Evolutionary conservation across 2,329 filamentous ascomycete species (phyloP).

Genomic region (Alternaria brassicae): DNA sequence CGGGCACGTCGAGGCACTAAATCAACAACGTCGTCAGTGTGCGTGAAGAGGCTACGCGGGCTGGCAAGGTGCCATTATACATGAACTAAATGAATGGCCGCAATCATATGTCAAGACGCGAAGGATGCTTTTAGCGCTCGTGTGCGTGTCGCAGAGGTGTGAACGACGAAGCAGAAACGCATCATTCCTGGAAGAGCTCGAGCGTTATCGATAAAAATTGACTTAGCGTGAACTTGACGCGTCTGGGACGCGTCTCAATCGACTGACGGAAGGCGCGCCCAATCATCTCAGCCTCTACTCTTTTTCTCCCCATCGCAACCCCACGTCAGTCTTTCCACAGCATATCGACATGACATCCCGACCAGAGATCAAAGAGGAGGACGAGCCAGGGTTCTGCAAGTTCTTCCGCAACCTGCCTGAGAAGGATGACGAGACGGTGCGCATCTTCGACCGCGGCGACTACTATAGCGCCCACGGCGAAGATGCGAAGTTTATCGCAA

Average conservation of each 20-base stretch:
- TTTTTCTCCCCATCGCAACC: not conserved
- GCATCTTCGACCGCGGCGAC: slow-evolving; percentile 92
- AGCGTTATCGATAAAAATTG: slow-evolving; percentile 7
- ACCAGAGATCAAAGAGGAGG: slow-evolving; percentile 77
- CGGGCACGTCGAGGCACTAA: not conserved
- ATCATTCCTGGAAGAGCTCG: not conserved
- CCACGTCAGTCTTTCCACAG: not conserved
- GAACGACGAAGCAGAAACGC: not conserved
- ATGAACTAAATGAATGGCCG: not conserved
- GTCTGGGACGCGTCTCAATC: slow-evolving; percentile 12
- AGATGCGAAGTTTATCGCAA: slow-evolving; percentile 83
- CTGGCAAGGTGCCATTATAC: not conserved
- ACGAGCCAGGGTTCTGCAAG: slow-evolving; percentile 95
- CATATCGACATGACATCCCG: slow-evolving; percentile 58
- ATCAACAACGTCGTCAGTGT: fast-evolving
- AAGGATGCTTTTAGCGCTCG: not conserved
- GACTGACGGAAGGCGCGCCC: slow-evolving; percentile 8
- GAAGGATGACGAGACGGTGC: slow-evolving; percentile 76
- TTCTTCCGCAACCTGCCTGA: slow-evolving; percentile 88
- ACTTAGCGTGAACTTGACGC: slow-evolving; percentile 11
- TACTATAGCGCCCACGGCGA: slow-evolving; percentile 94
- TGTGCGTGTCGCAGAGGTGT: not conserved
- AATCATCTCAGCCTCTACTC: slow-evolving; percentile 4
- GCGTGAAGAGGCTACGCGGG: not conserved
- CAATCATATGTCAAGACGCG: too few relatives aligned